Conservation (phyloP, 1,284 basidiomycete genomes). For the Naganishia liquefaciens region DNA sequence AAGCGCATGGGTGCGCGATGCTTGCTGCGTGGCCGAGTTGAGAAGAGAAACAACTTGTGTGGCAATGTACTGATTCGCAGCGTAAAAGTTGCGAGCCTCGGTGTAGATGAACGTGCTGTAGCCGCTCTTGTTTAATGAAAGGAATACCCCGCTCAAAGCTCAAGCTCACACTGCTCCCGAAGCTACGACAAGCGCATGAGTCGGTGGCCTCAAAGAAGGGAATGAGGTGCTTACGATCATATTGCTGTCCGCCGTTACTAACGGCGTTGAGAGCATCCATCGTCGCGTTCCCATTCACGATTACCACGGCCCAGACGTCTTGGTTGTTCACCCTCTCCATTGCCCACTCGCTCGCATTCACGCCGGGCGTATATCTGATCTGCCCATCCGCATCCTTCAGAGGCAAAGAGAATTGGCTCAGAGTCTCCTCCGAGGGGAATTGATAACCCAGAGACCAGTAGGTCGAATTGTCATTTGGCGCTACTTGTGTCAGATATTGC, state of each 20-base stretch:
- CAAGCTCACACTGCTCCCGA: constrained; percentile 35
- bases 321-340: constrained; percentile 41
- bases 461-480: constrained; percentile 16
- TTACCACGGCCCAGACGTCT: constrained; percentile 45
- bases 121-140: too few species aligned
- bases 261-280: constrained; percentile 38
- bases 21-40: constrained; percentile 36
- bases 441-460: constrained; percentile 23
- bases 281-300: constrained; percentile 49
- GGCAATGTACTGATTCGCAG: constrained; percentile 44
- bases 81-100: constrained; percentile 49
- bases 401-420: constrained; percentile 20
- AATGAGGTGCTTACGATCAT: constrained; percentile 38
- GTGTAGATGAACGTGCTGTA: constrained; percentile 42
- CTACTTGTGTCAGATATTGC: background rate
- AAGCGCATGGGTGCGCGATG: constrained; percentile 36
- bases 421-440: constrained; percentile 13
- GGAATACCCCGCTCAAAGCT: too few species aligned
- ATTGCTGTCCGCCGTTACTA: constrained; percentile 18
- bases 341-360: constrained; percentile 40
- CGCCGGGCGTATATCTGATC: constrained; percentile 25
- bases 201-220: background rate
- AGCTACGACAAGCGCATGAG: constrained; percentile 12
- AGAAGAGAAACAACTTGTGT: constrained; percentile 38
- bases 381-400: constrained; percentile 10